These are phyloP conservation scores for Phalaenopsis equestris DNA, from an alignment of 106 monocot species.

Conservation along the genomic window DNA sequence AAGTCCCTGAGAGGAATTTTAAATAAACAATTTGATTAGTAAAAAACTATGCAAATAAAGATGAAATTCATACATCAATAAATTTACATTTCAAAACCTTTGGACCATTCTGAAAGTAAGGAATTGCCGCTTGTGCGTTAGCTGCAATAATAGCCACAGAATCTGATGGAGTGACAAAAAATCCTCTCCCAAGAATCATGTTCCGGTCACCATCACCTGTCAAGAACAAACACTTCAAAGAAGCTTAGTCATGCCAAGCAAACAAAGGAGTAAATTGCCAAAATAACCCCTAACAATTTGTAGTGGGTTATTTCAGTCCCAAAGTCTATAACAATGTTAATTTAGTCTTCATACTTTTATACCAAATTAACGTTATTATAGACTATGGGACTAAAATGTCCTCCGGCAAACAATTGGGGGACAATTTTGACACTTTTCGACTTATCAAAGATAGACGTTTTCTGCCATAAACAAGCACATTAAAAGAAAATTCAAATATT, in stretches of 20 bases:
- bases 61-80: background rate
- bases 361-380: no score
- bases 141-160: constrained; percentile 98
- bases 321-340: no score
- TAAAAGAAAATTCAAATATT: background rate
- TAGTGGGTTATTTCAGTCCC: no score
- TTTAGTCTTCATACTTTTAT: no score
- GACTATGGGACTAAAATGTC: no score
- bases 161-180: constrained; percentile 96
- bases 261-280: background rate
- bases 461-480: background rate
- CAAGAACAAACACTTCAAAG: background rate
- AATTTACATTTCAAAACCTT: constrained; percentile 37
- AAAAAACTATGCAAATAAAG: background rate
- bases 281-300: no score
- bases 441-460: background rate
- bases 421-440: no score
- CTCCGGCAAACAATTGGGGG: no score
- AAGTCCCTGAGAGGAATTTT: constrained; percentile 54
- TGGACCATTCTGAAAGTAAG: constrained; percentile 81
- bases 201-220: constrained; percentile 98
- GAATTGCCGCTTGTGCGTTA: constrained; percentile 80
- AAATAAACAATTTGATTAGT: background rate
- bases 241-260: background rate
- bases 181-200: constrained; percentile 90